Base-by-base conservation (phyloP, 768 basidiomycete species). In the Boletus coccyginus region DNA sequence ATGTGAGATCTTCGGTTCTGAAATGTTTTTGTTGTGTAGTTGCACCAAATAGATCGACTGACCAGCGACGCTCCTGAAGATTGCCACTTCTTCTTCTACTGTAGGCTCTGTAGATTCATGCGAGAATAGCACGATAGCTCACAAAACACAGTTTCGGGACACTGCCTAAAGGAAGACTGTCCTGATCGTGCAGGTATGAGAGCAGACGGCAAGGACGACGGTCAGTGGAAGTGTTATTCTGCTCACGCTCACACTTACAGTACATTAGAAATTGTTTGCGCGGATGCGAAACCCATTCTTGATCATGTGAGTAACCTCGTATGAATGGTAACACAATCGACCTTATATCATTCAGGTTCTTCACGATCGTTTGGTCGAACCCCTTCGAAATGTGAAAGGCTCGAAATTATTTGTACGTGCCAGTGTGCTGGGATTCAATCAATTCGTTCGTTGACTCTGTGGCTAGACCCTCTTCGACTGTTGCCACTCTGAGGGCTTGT, bases 11-110 rank as follows among this genome's bases (percentile, higher is more conserved):
- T 43, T 45, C 1, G 29, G 5, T 2, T 29, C 38, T 51, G 13
- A 45, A 17, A 27, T 3, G 19, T 2, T 17, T 43, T 43, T 32
- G 10, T 45, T 11, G 10, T 11, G 10, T 38, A 65, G 81, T 50
- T 81, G 13, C 62, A 56, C 5, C 74, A 77, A 39, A 80, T 84
- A 31, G 59, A 71, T 6, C 67, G 67, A 7, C 66, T 86, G 7
- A 78, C 80, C 0, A 57, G 64, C 5, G 76, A 73, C 35, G 75
- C 78, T 5, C 61, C 70, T 16, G 68, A 76, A 2, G 76, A 78
- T 0, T 81, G 82, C 50, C 75, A 69, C 3, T 79, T 81, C 58
- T 76, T 83, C 51, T 82, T 86, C 60, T 82, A 83, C 41, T 86
- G 84, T 84, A 58, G 38, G 78, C 29, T 12, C 1, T 17, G 27